Conservation (phyloP, 1,284 basidiomycete genomes). For the Rhodotorula sp. region DNA sequence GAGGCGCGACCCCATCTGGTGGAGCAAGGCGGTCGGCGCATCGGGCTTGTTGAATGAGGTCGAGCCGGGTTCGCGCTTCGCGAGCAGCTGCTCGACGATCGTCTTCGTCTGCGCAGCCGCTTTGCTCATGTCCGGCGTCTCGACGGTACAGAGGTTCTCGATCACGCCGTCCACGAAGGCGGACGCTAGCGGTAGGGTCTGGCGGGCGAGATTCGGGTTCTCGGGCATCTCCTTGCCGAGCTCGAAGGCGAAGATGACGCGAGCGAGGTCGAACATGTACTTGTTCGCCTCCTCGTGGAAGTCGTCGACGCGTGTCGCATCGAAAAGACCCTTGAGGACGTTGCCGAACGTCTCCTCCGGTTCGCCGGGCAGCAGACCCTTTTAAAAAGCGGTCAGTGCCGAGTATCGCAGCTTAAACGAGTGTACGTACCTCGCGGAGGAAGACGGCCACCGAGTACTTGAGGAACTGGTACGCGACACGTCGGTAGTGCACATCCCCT, state of each 20-base stretch:
- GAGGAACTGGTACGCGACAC: slow-evolving; percentile 73
- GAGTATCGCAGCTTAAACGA: neutral
- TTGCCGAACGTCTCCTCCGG: slow-evolving; percentile 69
- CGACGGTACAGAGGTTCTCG: slow-evolving; percentile 62
- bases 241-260: slow-evolving; percentile 60
- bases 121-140: slow-evolving; percentile 34
- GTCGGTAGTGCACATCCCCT: slow-evolving; percentile 62
- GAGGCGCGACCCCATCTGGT: slow-evolving; percentile 76
- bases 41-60: slow-evolving; percentile 22
- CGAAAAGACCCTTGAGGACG: slow-evolving; percentile 74
- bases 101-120: slow-evolving; percentile 36
- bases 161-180: slow-evolving; percentile 68
- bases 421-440: slow-evolving; percentile 64
- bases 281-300: slow-evolving; percentile 65
- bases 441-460: slow-evolving; percentile 71
- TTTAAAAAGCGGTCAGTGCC: neutral
- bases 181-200: slow-evolving; percentile 59
- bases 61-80: slow-evolving; percentile 2
- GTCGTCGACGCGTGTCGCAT: slow-evolving; percentile 70
- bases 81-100: slow-evolving; percentile 27
- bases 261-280: slow-evolving; percentile 66
- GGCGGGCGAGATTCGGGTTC: slow-evolving; percentile 53
- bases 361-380: slow-evolving; percentile 53
- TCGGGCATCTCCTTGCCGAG: slow-evolving; percentile 53
- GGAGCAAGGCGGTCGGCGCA: slow-evolving; percentile 56